A percentile compares a stretch with the other conserved stretches of the same genome.
Conservation (phyloP, 176 grass and related monocot genomes). For the sorghum (Sorghum bicolor) region DNA sequence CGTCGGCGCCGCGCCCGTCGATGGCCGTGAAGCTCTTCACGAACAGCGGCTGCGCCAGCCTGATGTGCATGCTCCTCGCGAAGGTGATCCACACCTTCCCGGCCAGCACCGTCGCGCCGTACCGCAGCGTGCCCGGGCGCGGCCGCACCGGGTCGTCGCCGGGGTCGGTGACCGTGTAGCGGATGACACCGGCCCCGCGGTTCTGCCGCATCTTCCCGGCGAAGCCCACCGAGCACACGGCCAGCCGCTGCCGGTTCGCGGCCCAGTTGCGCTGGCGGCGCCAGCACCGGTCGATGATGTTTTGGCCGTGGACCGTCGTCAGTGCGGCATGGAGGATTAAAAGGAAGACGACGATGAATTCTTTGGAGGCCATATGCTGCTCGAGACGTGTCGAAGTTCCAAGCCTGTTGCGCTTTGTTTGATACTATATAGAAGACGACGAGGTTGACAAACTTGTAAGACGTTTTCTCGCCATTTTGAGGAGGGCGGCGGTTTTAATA, state of each 20-base stretch:
- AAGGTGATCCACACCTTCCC: slow-evolving; percentile 94
- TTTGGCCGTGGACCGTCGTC: not conserved
- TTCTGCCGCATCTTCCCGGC: slow-evolving; percentile 73
- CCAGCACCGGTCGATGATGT: slow-evolving; percentile 78
- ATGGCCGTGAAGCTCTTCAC: slow-evolving; percentile 88
- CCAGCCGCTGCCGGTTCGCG: slow-evolving; percentile 52
- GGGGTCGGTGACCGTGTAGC: slow-evolving; percentile 65
- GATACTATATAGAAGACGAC: not conserved
- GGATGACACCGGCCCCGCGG: slow-evolving; percentile 29
- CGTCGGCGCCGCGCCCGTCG: slow-evolving; percentile 71
- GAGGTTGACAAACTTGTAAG: not conserved
- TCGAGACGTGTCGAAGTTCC: not conserved
- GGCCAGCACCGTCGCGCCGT: slow-evolving; percentile 61
- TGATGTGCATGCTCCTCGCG: slow-evolving; percentile 52
- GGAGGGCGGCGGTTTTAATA: not conserved
- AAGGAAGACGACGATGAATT: not conserved
- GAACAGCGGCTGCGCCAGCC: slow-evolving; percentile 54
- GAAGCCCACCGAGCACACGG: slow-evolving; percentile 70
- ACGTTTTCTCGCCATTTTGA: not conserved
- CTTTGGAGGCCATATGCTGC: not conserved
- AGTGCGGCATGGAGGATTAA: not conserved
- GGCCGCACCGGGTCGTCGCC: slow-evolving; percentile 62
- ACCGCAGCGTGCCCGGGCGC: slow-evolving; percentile 60
- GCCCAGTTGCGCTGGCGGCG: slow-evolving; percentile 54
- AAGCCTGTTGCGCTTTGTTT: too few relatives aligned